Evolutionary conservation across 306 rosid genomes (phyloP), one percentile per base, ranked within the genome.

Genomic region (Lathyrus aphaca): DNA sequence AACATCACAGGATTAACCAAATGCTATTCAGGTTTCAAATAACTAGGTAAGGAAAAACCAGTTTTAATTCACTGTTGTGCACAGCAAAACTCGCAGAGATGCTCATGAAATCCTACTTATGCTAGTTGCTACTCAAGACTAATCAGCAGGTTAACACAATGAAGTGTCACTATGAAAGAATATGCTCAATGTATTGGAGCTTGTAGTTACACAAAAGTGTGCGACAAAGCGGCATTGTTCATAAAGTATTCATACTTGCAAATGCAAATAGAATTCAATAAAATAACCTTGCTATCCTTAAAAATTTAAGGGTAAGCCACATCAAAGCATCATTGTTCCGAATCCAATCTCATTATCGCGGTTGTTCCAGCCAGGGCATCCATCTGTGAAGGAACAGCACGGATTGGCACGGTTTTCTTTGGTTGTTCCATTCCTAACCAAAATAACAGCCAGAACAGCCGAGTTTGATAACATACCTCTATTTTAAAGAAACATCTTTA

Each of bases 1-100:
- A 69, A 69, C 44, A 23, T 48, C 75, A 58, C 71, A 72, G 40
- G 73, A 61, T 69, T 40, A 39, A 71, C 39, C 46, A 63, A 74
- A 38, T 54, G 61, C 29, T 30, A 59, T 51, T 64, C 16, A 65
- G 51, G 55, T 40, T 60, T 72, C 64, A 68, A 71, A 73, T 66
- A 59, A 46, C 72, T 46, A 38, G 54, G 55, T 23, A 39, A 39
- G 38, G 23, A 44, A 53, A 48, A 58, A 53, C 61, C 14, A 21
- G 51, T 45, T 49, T 64, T 9, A 23, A 38, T 32, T 23, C 14
- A 25, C 54, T 14, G 12, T 50, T 43, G 23, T 11, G 44, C 8
- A 13, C 73, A 44, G 18, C 45, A 40, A 56, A 37, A 11, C 16
- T 21, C 69, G 23, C 39, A 59, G 5, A 32, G 25, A 32, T 14